Conservation (phyloP, 495 filamentous ascomycete species). For the Acidiella bohemica region DNA sequence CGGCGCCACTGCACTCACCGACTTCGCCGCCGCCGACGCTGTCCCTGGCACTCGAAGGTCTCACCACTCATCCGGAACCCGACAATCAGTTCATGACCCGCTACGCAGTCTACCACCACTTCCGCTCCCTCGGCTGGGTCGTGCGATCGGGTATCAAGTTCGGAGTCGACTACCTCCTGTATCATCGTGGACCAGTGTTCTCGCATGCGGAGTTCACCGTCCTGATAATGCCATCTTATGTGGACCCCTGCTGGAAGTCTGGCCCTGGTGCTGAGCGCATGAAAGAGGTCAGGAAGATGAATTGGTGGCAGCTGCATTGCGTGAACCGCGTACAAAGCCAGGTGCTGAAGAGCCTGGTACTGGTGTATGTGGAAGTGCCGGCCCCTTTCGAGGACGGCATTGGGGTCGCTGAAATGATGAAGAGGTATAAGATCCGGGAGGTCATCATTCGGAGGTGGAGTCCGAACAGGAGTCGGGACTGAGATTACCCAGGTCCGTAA, state of each 20-base stretch:
- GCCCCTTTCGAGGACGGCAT: conserved; percentile 40
- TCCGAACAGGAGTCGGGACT: conserved; percentile 48
- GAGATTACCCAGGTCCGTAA: no score
- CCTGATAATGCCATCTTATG: conserved; percentile 70
- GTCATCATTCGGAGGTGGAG: conserved; percentile 70
- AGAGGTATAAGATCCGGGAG: conserved; percentile 67
- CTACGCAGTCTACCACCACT: conserved; percentile 91
- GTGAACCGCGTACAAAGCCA: conserved; percentile 82
- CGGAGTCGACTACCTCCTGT: conserved; percentile 81
- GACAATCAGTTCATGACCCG: conserved; percentile 77
- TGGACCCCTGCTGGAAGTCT: conserved; percentile 56
- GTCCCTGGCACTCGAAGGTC: no score
- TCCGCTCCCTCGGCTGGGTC: conserved; percentile 94
- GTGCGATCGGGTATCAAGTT: conserved; percentile 90
- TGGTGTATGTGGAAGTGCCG: conserved; percentile 86
- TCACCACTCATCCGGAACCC: no score
- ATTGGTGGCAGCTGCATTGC: conserved; percentile 89
- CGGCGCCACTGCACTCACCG: background rate
- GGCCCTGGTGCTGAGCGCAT: conserved; percentile 35
- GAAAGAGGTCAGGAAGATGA: conserved; percentile 37
- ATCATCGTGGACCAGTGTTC: conserved; percentile 89
- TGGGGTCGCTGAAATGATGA: conserved; percentile 44
- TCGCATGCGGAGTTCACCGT: conserved; percentile 86
- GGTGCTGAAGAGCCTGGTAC: conserved; percentile 73
- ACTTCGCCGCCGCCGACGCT: conserved; percentile 16